Evolutionary conservation across 2,329 filamentous ascomycete genomes (phyloP).

Genomic region (Ciborinia camelliae): DNA sequence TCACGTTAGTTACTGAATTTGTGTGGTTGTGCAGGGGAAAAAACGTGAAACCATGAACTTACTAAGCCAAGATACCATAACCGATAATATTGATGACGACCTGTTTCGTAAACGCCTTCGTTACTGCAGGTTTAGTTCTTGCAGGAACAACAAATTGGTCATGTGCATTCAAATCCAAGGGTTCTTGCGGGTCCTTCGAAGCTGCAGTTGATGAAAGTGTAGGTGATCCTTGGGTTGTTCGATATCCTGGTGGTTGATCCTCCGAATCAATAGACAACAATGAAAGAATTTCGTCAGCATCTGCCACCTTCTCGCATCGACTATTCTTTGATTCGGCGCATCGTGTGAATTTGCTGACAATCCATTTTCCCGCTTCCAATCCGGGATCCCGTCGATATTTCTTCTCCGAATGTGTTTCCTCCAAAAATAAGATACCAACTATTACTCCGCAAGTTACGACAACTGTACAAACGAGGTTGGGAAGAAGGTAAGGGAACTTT

Average conservation of each 20-base stretch:
- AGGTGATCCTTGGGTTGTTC: slow-evolving; percentile 56
- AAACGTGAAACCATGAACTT: slow-evolving; percentile 45
- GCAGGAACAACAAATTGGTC: slow-evolving; percentile 24
- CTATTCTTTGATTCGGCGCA: slow-evolving; percentile 36
- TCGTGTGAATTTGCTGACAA: slow-evolving; percentile 46
- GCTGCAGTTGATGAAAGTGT: slow-evolving; percentile 42
- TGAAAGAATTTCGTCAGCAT: slow-evolving; percentile 47
- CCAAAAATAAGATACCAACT: slow-evolving; percentile 80
- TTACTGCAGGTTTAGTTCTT: slow-evolving; percentile 41
- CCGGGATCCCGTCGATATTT: slow-evolving; percentile 74
- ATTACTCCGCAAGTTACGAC: slow-evolving; percentile 73
- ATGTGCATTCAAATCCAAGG: slow-evolving; percentile 37
- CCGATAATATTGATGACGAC: slow-evolving; percentile 84
- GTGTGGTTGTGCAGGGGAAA: slow-evolving; percentile 12
- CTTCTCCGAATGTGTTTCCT: slow-evolving; percentile 87
- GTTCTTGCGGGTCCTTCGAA: slow-evolving; percentile 39
- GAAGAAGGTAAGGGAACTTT: slow-evolving; percentile 81
- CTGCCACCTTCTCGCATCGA: slow-evolving; percentile 40
- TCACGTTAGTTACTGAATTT: slow-evolving; percentile 27
- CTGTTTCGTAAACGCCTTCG: slow-evolving; percentile 74
- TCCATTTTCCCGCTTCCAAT: slow-evolving; percentile 69
- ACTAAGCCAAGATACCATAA: slow-evolving; percentile 94
- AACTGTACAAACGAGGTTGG: slow-evolving; percentile 84
- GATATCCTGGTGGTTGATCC: slow-evolving; percentile 66
- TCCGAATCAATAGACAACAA: slow-evolving; percentile 53